Conservation (phyloP, 2,329 filamentous ascomycete species). For the Massarina eburnea region DNA sequence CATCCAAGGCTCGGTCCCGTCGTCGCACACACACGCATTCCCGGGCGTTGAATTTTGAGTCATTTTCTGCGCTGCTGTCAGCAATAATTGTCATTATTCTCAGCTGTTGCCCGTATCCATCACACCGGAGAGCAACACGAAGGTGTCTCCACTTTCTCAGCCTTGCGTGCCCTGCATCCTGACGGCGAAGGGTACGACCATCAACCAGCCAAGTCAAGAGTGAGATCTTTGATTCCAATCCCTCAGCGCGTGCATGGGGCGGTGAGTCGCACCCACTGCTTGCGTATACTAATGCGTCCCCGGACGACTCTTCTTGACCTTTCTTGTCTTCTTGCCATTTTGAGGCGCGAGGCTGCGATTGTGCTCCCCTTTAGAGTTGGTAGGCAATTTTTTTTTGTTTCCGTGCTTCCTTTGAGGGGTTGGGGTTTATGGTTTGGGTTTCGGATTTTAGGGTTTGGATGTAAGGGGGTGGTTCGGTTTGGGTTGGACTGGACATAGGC, state of each 20-base stretch:
- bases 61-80: too few relatives aligned
- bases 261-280: slow-evolving; percentile 22
- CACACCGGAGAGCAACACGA: slow-evolving; percentile 22
- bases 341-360: slow-evolving; percentile 37
- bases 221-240: slow-evolving; percentile 16
- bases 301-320: slow-evolving; percentile 17
- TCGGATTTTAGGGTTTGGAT: neutral
- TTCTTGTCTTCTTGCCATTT: neutral
- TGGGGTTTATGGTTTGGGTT: neutral
- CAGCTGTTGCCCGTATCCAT: neutral
- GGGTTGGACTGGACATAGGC: slow-evolving; percentile 1
- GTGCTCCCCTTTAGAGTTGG: slow-evolving; percentile 17
- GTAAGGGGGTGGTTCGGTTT: neutral
- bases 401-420: slow-evolving; percentile 1
- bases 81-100: neutral
- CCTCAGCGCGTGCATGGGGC: slow-evolving; percentile 33
- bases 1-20: too few relatives aligned
- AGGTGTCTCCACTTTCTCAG: neutral
- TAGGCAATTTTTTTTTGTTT: slow-evolving; percentile 12
- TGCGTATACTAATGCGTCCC: slow-evolving; percentile 39
- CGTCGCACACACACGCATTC: too few relatives aligned
- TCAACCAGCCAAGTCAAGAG: slow-evolving; percentile 15
- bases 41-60: too few relatives aligned
- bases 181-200: slow-evolving; percentile 9
- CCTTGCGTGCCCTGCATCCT: neutral